Conservation (phyloP, 768 basidiomycete genomes). For the Amanita fuliginea region DNA sequence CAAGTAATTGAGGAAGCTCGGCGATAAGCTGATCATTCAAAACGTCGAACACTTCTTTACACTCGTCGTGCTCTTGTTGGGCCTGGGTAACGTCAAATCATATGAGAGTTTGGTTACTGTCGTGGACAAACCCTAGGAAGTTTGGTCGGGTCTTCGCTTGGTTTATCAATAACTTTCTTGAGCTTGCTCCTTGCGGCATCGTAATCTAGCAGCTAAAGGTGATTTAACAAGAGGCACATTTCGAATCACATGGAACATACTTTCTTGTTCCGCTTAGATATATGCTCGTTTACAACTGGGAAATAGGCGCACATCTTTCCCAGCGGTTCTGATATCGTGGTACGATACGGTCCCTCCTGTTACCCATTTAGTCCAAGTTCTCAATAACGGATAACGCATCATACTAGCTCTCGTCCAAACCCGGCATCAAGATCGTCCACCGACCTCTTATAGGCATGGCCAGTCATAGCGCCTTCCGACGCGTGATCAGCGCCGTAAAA, state of each 20-base stretch:
- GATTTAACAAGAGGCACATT: neutral
- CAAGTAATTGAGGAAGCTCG: conserved; percentile 87
- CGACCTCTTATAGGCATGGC: conserved; percentile 91
- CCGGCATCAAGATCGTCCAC: conserved; percentile 88
- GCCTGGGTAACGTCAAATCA: conserved; percentile 36
- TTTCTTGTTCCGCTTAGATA: conserved; percentile 94
- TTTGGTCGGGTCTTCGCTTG: conserved; percentile 86
- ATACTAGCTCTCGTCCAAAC: conserved; percentile 74
- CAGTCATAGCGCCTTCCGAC: conserved; percentile 93
- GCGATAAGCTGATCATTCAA: conserved; percentile 87
- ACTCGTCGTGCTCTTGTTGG: conserved; percentile 92
- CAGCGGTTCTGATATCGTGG: conserved; percentile 89
- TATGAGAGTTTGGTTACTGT: neutral
- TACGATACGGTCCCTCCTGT: conserved; percentile 90
- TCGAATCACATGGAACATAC: conserved; percentile 24
- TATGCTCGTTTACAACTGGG: conserved; percentile 87
- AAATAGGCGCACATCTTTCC: conserved; percentile 97
- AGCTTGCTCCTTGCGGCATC: conserved; percentile 86
- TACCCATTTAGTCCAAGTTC: neutral
- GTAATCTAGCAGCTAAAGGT: conserved; percentile 78
- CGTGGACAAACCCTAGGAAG: conserved; percentile 56
- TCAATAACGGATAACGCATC: conserved; percentile 14
- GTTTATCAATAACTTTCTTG: conserved; percentile 85
- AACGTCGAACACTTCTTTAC: conserved; percentile 87
- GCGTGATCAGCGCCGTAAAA: conserved; percentile 84